A percentile compares a stretch with the other conserved stretches of the same genome.
Evolutionary conservation across 2,329 filamentous ascomycete genomes (phyloP).

Genomic region (Penicillium hordei): DNA sequence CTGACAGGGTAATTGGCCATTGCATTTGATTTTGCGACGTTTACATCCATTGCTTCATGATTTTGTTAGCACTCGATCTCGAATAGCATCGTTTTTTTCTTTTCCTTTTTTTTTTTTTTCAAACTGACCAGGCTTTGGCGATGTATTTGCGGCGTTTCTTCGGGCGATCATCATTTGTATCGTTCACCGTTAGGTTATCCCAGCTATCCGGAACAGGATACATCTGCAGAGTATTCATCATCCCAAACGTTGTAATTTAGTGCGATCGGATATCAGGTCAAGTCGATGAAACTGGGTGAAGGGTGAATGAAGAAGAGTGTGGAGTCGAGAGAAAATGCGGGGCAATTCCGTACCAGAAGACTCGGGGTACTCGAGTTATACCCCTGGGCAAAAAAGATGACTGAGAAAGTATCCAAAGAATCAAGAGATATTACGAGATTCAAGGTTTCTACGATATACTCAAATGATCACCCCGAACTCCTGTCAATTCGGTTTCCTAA

Average conservation of each 20-base stretch:
- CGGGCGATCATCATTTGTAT: conserved; percentile 38
- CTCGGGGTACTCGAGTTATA: no score
- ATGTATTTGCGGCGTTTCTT: conserved; percentile 65
- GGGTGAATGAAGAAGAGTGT: conserved; percentile 5
- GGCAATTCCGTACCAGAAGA: conserved; percentile 10
- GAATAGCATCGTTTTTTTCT: no score
- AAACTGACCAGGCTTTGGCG: conserved; percentile 59
- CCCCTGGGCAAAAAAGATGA: no score
- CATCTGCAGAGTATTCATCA: conserved; percentile 8
- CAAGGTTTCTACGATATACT: neutral
- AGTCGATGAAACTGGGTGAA: neutral
- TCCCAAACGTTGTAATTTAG: neutral
- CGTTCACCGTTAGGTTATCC: conserved; percentile 10
- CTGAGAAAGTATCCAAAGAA: neutral
- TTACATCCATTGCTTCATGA: conserved; percentile 59
- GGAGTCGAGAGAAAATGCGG: conserved; percentile 11
- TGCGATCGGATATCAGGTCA: neutral
- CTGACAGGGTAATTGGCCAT: conserved; percentile 62
- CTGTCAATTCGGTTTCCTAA: neutral
- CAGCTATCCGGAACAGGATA: neutral
- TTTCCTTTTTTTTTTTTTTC: neutral
- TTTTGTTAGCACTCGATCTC: neutral
- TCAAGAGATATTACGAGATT: neutral
- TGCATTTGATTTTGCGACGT: conserved; percentile 66
- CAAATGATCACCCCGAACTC: neutral